Percentiles rank a stretch among this genome's conserved stretches.
These are phyloP conservation scores for Cercospora sp. DNA, from an alignment of 2,329 filamentous ascomycete species.

Conservation along the genomic window DNA sequence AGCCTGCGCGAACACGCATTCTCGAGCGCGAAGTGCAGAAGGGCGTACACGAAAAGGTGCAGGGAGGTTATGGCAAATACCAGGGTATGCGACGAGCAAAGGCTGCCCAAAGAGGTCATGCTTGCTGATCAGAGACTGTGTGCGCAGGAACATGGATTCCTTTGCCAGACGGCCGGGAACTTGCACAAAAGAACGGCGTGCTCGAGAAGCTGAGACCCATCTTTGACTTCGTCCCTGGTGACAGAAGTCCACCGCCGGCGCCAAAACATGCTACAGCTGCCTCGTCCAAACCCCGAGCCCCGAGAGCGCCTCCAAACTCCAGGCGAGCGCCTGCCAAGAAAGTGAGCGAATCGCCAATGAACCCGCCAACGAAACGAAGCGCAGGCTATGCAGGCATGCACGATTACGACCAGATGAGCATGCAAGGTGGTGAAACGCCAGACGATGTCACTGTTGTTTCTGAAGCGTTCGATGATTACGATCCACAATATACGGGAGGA, in stretches of 20 bases:
- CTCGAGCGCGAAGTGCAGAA: slow-evolving; percentile 96
- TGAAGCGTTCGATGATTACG: slow-evolving; percentile 80
- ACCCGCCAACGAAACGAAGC: slow-evolving; percentile 44
- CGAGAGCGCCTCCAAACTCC: slow-evolving; percentile 49
- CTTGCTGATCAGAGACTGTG: slow-evolving; percentile 15
- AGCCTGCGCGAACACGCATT: slow-evolving; percentile 90
- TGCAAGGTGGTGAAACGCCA: slow-evolving; percentile 66
- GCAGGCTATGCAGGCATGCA: slow-evolving; percentile 58
- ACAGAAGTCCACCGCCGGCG: slow-evolving; percentile 85
- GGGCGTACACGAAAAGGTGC: slow-evolving; percentile 94
- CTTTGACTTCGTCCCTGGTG: slow-evolving; percentile 83
- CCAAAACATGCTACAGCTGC: slow-evolving; percentile 77
- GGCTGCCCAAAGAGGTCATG: not conserved
- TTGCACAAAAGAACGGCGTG: slow-evolving; percentile 85
- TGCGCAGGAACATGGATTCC: slow-evolving; percentile 88
- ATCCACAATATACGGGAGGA: slow-evolving; percentile 61
- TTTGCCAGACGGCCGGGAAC: slow-evolving; percentile 72
- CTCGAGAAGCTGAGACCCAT: slow-evolving; percentile 81
- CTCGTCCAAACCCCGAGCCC: slow-evolving; percentile 74
- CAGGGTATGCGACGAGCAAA: slow-evolving; percentile 61
- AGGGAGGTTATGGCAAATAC: slow-evolving; percentile 98
- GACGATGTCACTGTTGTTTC: slow-evolving; percentile 82
- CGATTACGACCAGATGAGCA: slow-evolving; percentile 34
- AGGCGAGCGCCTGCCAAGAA: slow-evolving; percentile 28
- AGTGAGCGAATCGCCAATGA: slow-evolving; percentile 40